Percentiles rank a stretch among this genome's conserved stretches.
Conservation (phyloP, 495 filamentous ascomycete genomes). For the Neurospora sublineolata region DNA sequence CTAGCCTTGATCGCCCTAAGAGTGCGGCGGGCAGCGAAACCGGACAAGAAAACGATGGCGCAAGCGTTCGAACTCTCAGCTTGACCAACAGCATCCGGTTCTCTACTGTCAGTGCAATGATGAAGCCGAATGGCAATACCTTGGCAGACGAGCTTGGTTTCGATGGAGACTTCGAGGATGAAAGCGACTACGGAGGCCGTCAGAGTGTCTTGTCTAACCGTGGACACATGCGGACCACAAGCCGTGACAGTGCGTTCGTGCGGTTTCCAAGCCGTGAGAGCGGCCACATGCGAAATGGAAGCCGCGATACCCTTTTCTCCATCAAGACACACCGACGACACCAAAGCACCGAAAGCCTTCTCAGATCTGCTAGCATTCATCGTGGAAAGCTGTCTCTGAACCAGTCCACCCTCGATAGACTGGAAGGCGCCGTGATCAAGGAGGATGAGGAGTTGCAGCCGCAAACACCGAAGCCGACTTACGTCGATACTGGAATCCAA, state of each 20-base stretch:
- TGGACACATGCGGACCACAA: constrained; percentile 25
- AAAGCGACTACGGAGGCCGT: constrained; percentile 41
- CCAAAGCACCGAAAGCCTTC: constrained; percentile 40
- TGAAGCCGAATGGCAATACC: constrained; percentile 55
- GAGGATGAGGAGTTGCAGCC: constrained; percentile 34
- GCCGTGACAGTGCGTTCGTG: constrained; percentile 16
- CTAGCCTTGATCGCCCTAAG: constrained; percentile 26
- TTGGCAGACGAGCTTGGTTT: constrained; percentile 85
- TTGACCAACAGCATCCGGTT: constrained; percentile 63
- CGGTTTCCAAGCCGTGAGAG: constrained; percentile 3
- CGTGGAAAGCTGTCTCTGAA: constrained; percentile 37
- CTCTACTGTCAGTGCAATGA: constrained; percentile 48
- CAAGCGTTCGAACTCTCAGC: constrained; percentile 67
- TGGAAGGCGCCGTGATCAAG: constrained; percentile 37
- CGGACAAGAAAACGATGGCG: constrained; percentile 56
- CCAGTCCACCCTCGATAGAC: constrained; percentile 35
- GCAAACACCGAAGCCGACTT: constrained; percentile 23
- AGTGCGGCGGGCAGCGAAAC: constrained; percentile 41
- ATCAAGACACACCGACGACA: constrained; percentile 31
- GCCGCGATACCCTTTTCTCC: constrained; percentile 35
- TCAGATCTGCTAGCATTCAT: constrained; percentile 36
- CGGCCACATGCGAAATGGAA: constrained; percentile 21
- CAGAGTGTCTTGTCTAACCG: constrained; percentile 39
- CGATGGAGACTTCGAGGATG: constrained; percentile 62
- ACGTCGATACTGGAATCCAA: constrained; percentile 68